A percentile compares a stretch with the other conserved stretches of the same genome.
Conservation (phyloP, 1,284 basidiomycete genomes). For the Afroboletus lepidellus region DNA sequence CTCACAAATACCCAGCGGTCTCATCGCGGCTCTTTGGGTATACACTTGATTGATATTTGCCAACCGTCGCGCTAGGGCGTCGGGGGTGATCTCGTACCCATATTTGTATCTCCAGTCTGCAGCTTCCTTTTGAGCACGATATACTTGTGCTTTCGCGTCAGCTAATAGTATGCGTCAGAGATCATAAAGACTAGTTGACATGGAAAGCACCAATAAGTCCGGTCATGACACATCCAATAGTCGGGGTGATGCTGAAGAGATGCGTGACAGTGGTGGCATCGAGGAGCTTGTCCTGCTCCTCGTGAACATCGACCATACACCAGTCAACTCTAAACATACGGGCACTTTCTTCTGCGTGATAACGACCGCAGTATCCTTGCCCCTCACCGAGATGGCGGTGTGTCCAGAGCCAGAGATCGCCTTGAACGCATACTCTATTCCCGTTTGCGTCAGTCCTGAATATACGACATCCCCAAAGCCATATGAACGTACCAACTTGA, state of each 20-base stretch:
- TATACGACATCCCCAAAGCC: neutral
- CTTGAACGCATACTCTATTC: constrained; percentile 97
- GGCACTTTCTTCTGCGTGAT: constrained; percentile 99
- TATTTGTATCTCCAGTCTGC: constrained; percentile 96
- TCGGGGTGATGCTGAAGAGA: constrained; percentile 93
- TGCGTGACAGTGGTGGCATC: constrained; percentile 95
- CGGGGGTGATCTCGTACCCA: constrained; percentile 97
- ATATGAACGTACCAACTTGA: constrained; percentile 83
- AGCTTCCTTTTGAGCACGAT: constrained; percentile 87
- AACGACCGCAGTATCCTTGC: constrained; percentile 92
- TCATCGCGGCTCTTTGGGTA: constrained; percentile 96
- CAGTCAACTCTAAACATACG: constrained; percentile 44
- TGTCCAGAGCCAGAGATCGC: constrained; percentile 97
- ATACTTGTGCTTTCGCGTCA: constrained; percentile 90
- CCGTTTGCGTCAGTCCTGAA: constrained; percentile 9
- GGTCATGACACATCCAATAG: constrained; percentile 97
- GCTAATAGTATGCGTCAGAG: constrained; percentile 48
- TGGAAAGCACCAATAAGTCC: constrained; percentile 78
- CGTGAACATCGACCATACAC: constrained; percentile 10
- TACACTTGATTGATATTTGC: constrained; percentile 99
- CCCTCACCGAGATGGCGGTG: constrained; percentile 90
- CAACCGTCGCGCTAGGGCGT: constrained; percentile 89
- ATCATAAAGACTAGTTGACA: neutral
- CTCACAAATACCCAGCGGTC: constrained; percentile 93
- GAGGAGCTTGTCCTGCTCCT: constrained; percentile 88